These are phyloP conservation scores for Chlorella sp. DNA, from an alignment of 139 green algal genomes.

Conservation along the genomic window DNA sequence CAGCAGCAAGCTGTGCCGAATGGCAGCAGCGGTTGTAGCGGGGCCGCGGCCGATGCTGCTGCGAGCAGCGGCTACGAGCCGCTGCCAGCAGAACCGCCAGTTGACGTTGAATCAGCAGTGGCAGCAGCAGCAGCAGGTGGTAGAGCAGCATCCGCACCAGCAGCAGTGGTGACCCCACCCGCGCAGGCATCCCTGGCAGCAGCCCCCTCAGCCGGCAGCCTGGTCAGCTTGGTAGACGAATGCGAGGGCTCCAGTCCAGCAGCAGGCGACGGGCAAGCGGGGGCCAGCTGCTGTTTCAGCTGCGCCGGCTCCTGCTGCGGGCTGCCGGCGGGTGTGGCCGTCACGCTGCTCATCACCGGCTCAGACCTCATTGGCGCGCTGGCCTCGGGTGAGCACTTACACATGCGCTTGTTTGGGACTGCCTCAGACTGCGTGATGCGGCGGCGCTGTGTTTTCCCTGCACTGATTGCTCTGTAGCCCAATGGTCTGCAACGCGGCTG, in stretches of 20 bases:
- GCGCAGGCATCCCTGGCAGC: not conserved
- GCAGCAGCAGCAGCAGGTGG: not conserved
- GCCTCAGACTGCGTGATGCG: too few species aligned
- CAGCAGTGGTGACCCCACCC: not conserved
- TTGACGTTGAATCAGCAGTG: not conserved
- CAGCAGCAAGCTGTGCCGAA: not conserved
- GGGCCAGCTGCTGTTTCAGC: not conserved
- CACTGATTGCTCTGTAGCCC: too few species aligned
- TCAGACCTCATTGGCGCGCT: slow-evolving; percentile 52
- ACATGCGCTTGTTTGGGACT: too few species aligned
- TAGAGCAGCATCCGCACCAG: not conserved
- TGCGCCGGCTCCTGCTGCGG: not conserved
- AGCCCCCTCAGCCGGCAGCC: not conserved
- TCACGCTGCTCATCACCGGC: slow-evolving; percentile 43
- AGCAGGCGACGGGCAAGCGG: not conserved
- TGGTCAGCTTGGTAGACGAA: not conserved
- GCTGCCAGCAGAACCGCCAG: not conserved
- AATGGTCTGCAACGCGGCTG: too few species aligned
- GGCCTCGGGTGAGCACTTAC: slow-evolving; percentile 31
- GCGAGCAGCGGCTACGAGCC: not conserved
- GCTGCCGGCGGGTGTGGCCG: slow-evolving; percentile 25
- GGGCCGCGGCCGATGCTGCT: not conserved
- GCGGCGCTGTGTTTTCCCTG: too few species aligned
- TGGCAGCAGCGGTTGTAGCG: not conserved
- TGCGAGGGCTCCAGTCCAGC: too few species aligned